Percentiles rank a stretch among this genome's conserved stretches.
phyloP scores from a whole-genome alignment of 768 basidiomycete species.

The Calocera cornea region DNA sequence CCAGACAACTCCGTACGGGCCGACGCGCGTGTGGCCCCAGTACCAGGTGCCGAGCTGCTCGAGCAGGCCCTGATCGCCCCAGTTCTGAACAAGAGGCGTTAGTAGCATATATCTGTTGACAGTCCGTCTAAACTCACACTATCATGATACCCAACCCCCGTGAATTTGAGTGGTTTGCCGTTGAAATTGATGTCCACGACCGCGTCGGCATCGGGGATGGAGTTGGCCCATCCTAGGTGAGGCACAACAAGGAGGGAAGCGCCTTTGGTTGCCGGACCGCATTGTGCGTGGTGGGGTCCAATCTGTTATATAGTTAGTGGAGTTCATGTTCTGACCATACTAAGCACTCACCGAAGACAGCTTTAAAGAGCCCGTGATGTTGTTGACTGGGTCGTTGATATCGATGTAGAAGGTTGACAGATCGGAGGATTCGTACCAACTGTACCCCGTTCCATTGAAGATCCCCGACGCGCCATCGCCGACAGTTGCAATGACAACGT shows the following conservation, averaged over 20 bases:
- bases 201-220: not conserved
- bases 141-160: not conserved
- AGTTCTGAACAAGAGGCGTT: not conserved
- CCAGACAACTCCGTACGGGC: not conserved
- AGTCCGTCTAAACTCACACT: too few species aligned
- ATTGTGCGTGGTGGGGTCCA: not conserved
- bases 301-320: not conserved
- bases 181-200: not conserved
- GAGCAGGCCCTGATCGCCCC: not conserved
- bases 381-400: not conserved
- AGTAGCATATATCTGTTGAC: too few species aligned
- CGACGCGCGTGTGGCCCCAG: not conserved
- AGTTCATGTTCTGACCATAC: not conserved
- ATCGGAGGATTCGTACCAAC: not conserved
- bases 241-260: not conserved
- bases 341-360: not conserved
- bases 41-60: not conserved
- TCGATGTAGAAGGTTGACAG: not conserved
- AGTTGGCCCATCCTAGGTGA: not conserved
- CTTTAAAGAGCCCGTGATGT: not conserved
- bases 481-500: not conserved
- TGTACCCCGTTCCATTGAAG: not conserved
- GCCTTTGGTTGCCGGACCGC: not conserved
- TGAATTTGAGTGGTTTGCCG: not conserved
- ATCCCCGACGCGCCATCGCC: not conserved